Conservation (phyloP, 108 stramenopile species). For the Nitzschia palea region DNA sequence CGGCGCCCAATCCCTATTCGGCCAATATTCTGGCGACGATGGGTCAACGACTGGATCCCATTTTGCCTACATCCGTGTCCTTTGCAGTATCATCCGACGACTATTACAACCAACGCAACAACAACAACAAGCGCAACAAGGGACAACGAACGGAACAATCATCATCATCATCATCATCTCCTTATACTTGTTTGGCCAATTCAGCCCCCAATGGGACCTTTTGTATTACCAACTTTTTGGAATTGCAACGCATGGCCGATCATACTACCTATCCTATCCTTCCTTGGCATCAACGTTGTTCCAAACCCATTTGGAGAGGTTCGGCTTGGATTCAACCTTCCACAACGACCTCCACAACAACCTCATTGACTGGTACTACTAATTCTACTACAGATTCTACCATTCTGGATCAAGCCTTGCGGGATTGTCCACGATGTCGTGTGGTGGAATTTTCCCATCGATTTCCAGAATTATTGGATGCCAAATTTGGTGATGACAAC, state of each 20-base stretch:
- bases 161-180: too few relatives aligned
- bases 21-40: not conserved
- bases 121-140: not conserved
- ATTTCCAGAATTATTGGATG: constrained; percentile 26
- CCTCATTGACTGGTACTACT: not conserved
- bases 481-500: not conserved
- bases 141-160: too few relatives aligned
- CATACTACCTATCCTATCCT: constrained; percentile 1
- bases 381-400: not conserved
- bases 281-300: constrained; percentile 19
- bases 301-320: constrained; percentile 32
- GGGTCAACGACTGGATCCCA: not conserved
- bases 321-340: constrained; percentile 5
- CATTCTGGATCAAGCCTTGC: not conserved
- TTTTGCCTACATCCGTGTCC: constrained; percentile 9
- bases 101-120: not conserved
- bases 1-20: not conserved
- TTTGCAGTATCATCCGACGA: constrained; percentile 12
- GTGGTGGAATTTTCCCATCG: constrained; percentile 19
- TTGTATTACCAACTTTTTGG: constrained; percentile 23
- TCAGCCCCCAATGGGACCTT: constrained; percentile 1
- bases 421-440: constrained; percentile 6
- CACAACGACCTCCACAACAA: not conserved
- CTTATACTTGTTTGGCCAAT: constrained; percentile 6
- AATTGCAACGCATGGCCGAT: constrained; percentile 14